A percentile compares a stretch with the other conserved stretches of the same genome.
Evolutionary conservation across 495 filamentous ascomycete species (phyloP).

Genomic region (Cladorrhinum samala): DNA sequence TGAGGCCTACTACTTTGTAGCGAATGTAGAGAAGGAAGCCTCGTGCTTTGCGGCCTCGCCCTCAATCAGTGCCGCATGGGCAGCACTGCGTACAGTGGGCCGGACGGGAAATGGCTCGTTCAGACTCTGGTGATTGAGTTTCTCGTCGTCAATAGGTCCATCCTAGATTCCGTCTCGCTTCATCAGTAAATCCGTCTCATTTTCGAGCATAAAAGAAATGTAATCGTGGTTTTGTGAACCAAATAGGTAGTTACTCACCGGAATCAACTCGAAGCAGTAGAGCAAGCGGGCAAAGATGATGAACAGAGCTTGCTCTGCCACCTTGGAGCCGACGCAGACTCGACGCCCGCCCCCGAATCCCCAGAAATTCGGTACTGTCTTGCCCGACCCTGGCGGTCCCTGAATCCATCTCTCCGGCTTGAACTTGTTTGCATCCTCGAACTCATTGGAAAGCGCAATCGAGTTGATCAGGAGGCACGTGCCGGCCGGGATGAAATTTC

Average conservation of each 20-base stretch:
- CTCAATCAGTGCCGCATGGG: conserved; percentile 22
- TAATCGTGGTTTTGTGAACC: not conserved
- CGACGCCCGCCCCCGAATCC: conserved; percentile 38
- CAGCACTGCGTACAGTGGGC: conserved; percentile 17
- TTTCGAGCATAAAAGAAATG: no score
- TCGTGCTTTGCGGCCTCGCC: conserved; percentile 3
- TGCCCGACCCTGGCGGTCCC: conserved; percentile 26
- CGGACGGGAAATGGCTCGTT: conserved; percentile 30
- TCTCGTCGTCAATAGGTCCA: conserved; percentile 12
- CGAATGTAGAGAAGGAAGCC: conserved; percentile 6
- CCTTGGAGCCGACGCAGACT: conserved; percentile 41
- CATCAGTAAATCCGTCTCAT: not conserved
- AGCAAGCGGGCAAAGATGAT: conserved; percentile 37
- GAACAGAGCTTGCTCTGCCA: conserved; percentile 40
- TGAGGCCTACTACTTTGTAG: conserved; percentile 2
- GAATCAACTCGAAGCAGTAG: conserved; percentile 36
- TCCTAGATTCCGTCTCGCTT: conserved; percentile 13
- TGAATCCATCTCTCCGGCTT: conserved; percentile 39
- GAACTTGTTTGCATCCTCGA: conserved; percentile 33
- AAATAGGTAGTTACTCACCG: conserved; percentile 1
- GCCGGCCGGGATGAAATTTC: conserved; percentile 43
- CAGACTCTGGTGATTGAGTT: conserved; percentile 24
- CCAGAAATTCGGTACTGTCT: conserved; percentile 20
- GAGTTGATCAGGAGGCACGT: conserved; percentile 33
- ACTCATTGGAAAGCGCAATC: conserved; percentile 24